Base-by-base conservation (phyloP, 176 grass and related monocot species). In the Microstegium vimineum region DNA sequence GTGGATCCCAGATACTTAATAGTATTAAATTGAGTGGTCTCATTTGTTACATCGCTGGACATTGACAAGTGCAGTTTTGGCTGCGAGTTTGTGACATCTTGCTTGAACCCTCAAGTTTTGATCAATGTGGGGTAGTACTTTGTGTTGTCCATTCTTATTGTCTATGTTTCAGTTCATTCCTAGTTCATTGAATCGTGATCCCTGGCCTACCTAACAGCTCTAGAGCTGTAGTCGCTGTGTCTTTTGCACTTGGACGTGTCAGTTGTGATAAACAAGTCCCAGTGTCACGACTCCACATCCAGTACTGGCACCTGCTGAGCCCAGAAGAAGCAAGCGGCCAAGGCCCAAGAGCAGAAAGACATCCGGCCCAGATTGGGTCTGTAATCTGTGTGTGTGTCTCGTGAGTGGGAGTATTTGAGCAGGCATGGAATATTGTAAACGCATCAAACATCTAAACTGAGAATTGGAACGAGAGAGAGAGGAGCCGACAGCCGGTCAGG, bases 1-100 rank as follows among this genome's bases (percentile, higher is more conserved):
- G 82, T 85, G 56, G 74, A 86, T 83, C 35, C 66, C 73, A 57
- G 18, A 8, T 27, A 5, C 73, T 52, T 70, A 74, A 83, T 90
- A 60, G 64, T 79, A 47, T 68, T 26, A 12, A 86, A 66, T 61
- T 62, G 60, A 68, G 47, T 49, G 71, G 67, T 35, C 83, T 40
- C 72, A 34, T 38, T 63, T 67, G 0, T 68, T 73, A n/a, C 46
- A 71, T 43, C 60, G 70, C 72, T 73, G 68, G 85, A 59, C 75
- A 41, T 28, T 6, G 68, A 84, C 81, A 88, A 73, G 22, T 67
- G 17, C 81, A 11, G 74, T 86, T 90, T 90, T 78, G 88, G 79
- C 69, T n/a, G 47, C 84, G 73, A 66, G 47, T 74, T 69, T 63
- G 45, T 57, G 18, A 34, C 78, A 3, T 89, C 78, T 74, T 41